A percentile compares a stretch with the other conserved stretches of the same genome.
Conservation (phyloP, 164 flowering plant species). For the Vitis riparia region DNA sequence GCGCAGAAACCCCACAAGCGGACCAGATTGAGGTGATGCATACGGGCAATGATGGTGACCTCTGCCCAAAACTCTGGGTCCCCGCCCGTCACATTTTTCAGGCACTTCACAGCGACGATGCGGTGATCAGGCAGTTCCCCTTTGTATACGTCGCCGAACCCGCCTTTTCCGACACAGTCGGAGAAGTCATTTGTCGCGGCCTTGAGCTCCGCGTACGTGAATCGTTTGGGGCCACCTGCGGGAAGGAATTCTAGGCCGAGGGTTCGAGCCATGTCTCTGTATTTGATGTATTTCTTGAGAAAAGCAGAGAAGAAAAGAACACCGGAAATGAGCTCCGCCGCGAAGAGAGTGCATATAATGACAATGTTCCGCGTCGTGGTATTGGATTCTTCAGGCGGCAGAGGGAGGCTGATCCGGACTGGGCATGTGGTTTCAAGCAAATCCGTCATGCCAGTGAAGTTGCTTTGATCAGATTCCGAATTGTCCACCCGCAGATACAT, state of each 20-base stretch:
- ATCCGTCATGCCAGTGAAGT: constrained; percentile 58
- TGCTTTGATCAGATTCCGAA: constrained; percentile 35
- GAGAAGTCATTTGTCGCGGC: constrained; percentile 65
- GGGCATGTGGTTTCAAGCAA: constrained; percentile 57
- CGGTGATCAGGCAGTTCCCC: constrained; percentile 66
- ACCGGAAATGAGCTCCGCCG: constrained; percentile 62
- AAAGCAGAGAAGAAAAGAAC: constrained; percentile 66
- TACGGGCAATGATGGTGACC: constrained; percentile 76
- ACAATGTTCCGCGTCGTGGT: constrained; percentile 49
- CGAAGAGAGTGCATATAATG: constrained; percentile 54
- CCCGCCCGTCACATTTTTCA: constrained; percentile 48
- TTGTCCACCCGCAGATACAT: constrained; percentile 49
- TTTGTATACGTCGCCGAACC: constrained; percentile 66
- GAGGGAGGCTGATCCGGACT: constrained; percentile 49
- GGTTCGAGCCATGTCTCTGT: constrained; percentile 69
- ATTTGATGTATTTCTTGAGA: constrained; percentile 61
- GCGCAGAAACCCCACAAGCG: constrained; percentile 83
- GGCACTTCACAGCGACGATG: constrained; percentile 59
- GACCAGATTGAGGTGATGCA: constrained; percentile 86
- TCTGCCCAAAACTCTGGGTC: constrained; percentile 86
- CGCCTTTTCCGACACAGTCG: constrained; percentile 59
- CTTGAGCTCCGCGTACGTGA: constrained; percentile 61
- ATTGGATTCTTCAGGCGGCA: constrained; percentile 47
- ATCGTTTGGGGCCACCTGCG: constrained; percentile 71
- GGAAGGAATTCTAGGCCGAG: constrained; percentile 69